Conservation (phyloP, 164 flowering plant species). For the Buxus sempervirens region DNA sequence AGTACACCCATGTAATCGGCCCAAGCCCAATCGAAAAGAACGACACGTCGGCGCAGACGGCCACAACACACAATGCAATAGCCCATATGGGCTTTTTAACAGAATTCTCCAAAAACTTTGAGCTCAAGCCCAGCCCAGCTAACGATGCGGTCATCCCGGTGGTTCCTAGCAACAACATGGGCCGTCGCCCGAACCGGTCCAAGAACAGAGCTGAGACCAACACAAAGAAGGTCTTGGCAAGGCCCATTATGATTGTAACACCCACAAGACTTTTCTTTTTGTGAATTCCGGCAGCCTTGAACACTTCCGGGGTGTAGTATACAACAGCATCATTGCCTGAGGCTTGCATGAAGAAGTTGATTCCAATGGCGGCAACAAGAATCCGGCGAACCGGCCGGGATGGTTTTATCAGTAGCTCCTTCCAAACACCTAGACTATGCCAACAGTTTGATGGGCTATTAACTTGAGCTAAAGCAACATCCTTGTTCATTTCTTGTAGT, state of each 20-base stretch:
- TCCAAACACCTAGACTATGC: slow-evolving; percentile 63
- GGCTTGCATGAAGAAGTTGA: slow-evolving; percentile 93
- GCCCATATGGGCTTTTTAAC: slow-evolving; percentile 56
- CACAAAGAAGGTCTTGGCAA: slow-evolving; percentile 56
- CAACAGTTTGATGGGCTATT: slow-evolving; percentile 5
- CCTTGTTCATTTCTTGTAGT: slow-evolving; percentile 43
- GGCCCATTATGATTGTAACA: slow-evolving; percentile 69
- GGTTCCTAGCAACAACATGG: slow-evolving; percentile 60
- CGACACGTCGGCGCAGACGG: slow-evolving; percentile 65
- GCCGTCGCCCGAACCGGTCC: slow-evolving; percentile 74
- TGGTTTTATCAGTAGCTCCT: slow-evolving; percentile 49
- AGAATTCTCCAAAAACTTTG: slow-evolving; percentile 39
- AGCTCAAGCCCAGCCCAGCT: slow-evolving; percentile 48
- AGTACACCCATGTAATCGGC: slow-evolving; percentile 80
- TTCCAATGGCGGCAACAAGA: slow-evolving; percentile 64
- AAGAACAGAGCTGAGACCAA: slow-evolving; percentile 55
- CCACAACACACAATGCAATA: slow-evolving; percentile 43
- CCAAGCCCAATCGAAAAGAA: slow-evolving; percentile 92
- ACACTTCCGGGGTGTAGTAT: slow-evolving; percentile 71
- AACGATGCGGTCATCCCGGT: slow-evolving; percentile 55
- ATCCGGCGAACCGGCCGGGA: slow-evolving; percentile 46
- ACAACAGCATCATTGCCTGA: slow-evolving; percentile 88
- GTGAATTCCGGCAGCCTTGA: slow-evolving; percentile 61
- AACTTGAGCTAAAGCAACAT: slow-evolving; percentile 9
- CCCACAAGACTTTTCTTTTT: slow-evolving; percentile 32